phyloP scores from a whole-genome alignment of 2,329 filamentous ascomycete genomes.

The Hortaea sp. region DNA sequence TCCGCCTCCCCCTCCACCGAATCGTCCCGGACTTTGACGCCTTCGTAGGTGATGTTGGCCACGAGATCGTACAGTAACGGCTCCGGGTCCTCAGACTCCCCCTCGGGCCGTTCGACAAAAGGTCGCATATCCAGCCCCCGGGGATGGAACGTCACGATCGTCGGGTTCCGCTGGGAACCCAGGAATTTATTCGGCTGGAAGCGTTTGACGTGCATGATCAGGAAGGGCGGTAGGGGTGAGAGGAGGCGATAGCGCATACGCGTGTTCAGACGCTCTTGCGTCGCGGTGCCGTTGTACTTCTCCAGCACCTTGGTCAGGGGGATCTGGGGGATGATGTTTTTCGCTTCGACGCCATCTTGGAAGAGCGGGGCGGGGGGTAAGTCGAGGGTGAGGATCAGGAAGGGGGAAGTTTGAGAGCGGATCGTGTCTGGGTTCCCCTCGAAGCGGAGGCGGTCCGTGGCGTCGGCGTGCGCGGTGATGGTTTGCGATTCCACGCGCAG shows the following conservation, averaged over 20 bases:
- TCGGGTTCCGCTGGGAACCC: conserved; percentile 78
- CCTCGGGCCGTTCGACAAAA: conserved; percentile 74
- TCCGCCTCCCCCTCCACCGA: conserved; percentile 82
- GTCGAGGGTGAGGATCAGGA: conserved; percentile 87
- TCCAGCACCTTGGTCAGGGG: conserved; percentile 71
- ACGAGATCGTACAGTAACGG: conserved; percentile 93
- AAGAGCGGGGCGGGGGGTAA: conserved; percentile 87
- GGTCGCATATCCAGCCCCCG: conserved; percentile 76
- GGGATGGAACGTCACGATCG: conserved; percentile 92
- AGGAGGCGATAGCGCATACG: conserved; percentile 81
- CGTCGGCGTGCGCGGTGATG: conserved; percentile 62
- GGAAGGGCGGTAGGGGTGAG: conserved; percentile 81
- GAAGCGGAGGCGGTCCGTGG: conserved; percentile 78
- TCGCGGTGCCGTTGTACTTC: conserved; percentile 84
- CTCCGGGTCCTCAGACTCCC: conserved; percentile 39
- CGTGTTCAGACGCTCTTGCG: conserved; percentile 81
- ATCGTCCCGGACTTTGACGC: conserved; percentile 64
- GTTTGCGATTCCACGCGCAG: conserved; percentile 44
- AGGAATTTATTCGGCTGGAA: conserved; percentile 97
- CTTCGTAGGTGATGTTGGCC: conserved; percentile 87
- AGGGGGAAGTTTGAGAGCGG: conserved; percentile 65
- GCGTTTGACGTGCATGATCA: conserved; percentile 92
- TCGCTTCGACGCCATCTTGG: conserved; percentile 75
- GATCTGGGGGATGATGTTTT: conserved; percentile 92
- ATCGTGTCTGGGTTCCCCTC: conserved; percentile 71